phyloP scores from a whole-genome alignment of 1,139 yeast species.

The Candida sanyaensis region DNA sequence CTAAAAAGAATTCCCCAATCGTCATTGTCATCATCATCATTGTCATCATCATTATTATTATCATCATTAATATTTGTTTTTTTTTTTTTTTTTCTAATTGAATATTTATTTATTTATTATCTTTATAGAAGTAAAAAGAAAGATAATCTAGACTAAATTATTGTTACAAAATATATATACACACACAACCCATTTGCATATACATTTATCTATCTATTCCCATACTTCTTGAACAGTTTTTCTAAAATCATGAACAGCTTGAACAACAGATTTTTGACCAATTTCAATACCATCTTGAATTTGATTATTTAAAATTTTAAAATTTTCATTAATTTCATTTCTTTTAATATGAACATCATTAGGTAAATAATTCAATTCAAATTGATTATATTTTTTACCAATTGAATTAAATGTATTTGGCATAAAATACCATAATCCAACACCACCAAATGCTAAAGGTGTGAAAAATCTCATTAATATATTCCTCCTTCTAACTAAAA shows the following conservation, averaged over 20 bases:
- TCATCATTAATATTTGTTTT: not conserved
- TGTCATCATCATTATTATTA: not conserved
- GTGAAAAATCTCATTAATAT: slow-evolving; percentile 51
- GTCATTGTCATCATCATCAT: too few species aligned
- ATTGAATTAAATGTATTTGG: slow-evolving; percentile 32
- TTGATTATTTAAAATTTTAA: slow-evolving; percentile 15
- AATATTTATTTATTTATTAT: not conserved
- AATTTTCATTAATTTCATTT: slow-evolving; percentile 17
- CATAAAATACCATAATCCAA: slow-evolving; percentile 38
- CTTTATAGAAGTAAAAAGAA: not conserved
- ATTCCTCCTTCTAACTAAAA: slow-evolving; percentile 47
- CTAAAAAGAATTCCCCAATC: slow-evolving; percentile 6
- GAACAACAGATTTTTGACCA: slow-evolving; percentile 17
- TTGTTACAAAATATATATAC: not conserved
- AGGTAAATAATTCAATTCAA: slow-evolving; percentile 52
- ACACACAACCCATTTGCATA: not conserved
- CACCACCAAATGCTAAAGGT: slow-evolving; percentile 52
- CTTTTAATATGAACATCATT: slow-evolving; percentile 34
- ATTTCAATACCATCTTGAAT: slow-evolving; percentile 13
- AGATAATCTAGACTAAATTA: not conserved
- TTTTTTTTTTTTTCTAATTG: too few species aligned
- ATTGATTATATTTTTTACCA: slow-evolving; percentile 28
- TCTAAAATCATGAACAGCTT: slow-evolving; percentile 29
- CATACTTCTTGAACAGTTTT: slow-evolving; percentile 10
- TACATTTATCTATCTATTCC: not conserved